Percentiles rank a stretch among this genome's conserved stretches.
Evolutionary conservation across 2,329 filamentous ascomycete species (phyloP).

Genomic region (Sclerotinia spermophila): DNA sequence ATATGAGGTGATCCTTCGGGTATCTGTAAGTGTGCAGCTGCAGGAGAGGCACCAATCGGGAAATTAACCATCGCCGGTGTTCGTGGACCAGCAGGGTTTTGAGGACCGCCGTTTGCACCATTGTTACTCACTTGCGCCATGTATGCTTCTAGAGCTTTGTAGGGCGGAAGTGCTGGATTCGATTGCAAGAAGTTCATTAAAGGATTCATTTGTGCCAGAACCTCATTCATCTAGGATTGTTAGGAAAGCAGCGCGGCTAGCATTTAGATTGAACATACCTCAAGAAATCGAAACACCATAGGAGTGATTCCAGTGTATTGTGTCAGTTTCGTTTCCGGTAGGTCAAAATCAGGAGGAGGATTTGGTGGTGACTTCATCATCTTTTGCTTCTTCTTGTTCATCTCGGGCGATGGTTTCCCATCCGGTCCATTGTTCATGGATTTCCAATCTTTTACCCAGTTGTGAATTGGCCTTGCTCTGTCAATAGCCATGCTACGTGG

Average conservation of each 20-base stretch:
- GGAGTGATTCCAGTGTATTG: conserved; percentile 56
- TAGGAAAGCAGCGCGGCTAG: not conserved
- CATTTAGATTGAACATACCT: conserved; percentile 42
- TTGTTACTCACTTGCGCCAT: conserved; percentile 43
- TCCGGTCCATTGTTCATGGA: conserved; percentile 53
- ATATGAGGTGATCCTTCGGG: conserved; percentile 57
- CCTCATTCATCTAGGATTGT: conserved; percentile 52
- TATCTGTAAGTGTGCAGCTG: conserved; percentile 55
- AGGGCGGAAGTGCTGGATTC: conserved; percentile 53
- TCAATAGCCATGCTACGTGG: conserved; percentile 63
- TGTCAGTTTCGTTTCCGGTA: conserved; percentile 58
- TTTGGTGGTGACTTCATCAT: conserved; percentile 56
- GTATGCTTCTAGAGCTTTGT: conserved; percentile 58
- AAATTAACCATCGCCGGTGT: conserved; percentile 42
- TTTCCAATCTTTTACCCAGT: conserved; percentile 64
- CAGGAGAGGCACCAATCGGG: conserved; percentile 57
- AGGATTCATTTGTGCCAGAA: conserved; percentile 64
- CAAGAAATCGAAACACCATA: conserved; percentile 60
- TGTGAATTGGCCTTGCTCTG: conserved; percentile 57
- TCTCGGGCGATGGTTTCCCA: conserved; percentile 58
- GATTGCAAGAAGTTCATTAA: conserved; percentile 56
- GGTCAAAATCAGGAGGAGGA: conserved; percentile 56
- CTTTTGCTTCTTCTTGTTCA: conserved; percentile 64
- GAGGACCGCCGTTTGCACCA: conserved; percentile 25
- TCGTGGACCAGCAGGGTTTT: conserved; percentile 31